These are phyloP conservation scores for Termitomyces sp. DNA, from an alignment of 768 basidiomycete species.

Conservation along the genomic window DNA sequence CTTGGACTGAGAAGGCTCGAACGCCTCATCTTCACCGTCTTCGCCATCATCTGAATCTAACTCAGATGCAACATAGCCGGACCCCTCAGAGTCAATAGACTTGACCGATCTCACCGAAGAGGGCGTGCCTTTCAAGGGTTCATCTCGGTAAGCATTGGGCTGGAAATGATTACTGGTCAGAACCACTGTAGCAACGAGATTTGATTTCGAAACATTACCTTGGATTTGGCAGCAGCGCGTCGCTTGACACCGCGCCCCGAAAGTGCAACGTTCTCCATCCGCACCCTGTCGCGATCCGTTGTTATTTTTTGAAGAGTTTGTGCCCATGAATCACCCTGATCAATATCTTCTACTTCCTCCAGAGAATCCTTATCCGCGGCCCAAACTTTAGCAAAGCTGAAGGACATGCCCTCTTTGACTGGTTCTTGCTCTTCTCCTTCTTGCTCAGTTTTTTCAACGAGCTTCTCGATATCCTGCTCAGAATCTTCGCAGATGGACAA, in stretches of 20 bases:
- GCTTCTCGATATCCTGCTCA: slow-evolving; percentile 75
- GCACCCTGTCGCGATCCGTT: slow-evolving; percentile 33
- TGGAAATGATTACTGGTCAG: slow-evolving; percentile 3
- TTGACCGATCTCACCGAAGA: slow-evolving; percentile 10
- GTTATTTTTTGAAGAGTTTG: slow-evolving; percentile 55
- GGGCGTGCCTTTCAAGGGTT: slow-evolving; percentile 3
- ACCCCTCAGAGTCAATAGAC: slow-evolving; percentile 23
- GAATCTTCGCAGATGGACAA: slow-evolving; percentile 42
- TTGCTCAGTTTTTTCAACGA: slow-evolving; percentile 81
- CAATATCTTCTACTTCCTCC: slow-evolving; percentile 62
- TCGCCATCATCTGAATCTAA: slow-evolving; percentile 19
- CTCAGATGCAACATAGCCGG: slow-evolving; percentile 28
- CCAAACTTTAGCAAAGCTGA: slow-evolving; percentile 93
- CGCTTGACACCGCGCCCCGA: slow-evolving; percentile 76
- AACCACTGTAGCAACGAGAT: slow-evolving; percentile 2
- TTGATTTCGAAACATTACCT: slow-evolving; percentile 17
- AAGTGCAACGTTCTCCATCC: slow-evolving; percentile 39
- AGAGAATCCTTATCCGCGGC: slow-evolving; percentile 67
- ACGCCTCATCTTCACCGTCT: slow-evolving; percentile 9
- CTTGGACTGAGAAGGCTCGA: slow-evolving; percentile 12
- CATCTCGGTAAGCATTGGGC: slow-evolving; percentile 25
- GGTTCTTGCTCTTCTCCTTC: slow-evolving; percentile 54
- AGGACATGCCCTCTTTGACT: slow-evolving; percentile 49
- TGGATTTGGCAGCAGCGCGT: slow-evolving; percentile 60
- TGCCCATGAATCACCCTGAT: slow-evolving; percentile 78